phyloP scores from a whole-genome alignment of 148 eudicot species.

The Cornus controversa region DNA sequence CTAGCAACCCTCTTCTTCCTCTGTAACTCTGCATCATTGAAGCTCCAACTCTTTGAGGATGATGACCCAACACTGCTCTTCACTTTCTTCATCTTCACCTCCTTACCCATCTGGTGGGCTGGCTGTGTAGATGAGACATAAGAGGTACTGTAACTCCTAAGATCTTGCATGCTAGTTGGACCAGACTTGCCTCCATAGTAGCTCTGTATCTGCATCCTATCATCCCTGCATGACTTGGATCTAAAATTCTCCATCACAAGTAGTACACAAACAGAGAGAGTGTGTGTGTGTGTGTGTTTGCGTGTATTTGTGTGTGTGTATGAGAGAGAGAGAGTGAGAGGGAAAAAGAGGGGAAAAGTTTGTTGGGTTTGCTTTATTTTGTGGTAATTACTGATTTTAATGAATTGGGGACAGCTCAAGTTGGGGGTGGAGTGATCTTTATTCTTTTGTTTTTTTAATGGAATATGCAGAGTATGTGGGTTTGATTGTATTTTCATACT shows the following conservation, averaged over 20 bases:
- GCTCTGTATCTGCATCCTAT: conserved; percentile 33
- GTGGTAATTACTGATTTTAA: not conserved
- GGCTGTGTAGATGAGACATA: conserved; percentile 23
- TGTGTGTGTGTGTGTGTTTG: too few species aligned
- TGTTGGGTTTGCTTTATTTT: not conserved
- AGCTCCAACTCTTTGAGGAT: conserved; percentile 46
- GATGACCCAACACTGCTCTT: conserved; percentile 19
- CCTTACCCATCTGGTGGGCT: not conserved
- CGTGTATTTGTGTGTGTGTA: too few species aligned
- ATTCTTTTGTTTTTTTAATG: too few species aligned
- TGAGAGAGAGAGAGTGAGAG: not conserved
- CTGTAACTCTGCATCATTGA: conserved; percentile 77
- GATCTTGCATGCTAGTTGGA: conserved; percentile 70
- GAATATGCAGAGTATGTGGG: too few species aligned
- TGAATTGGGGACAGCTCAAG: not conserved
- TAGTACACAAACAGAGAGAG: too few species aligned
- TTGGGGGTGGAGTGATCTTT: not conserved
- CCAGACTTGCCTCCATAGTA: conserved; percentile 5
- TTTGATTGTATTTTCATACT: not conserved
- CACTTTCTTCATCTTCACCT: conserved; percentile 23
- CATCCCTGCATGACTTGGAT: conserved; percentile 79
- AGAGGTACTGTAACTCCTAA: conserved; percentile 74
- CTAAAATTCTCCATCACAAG: conserved; percentile 58
- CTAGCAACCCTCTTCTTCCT: conserved; percentile 85
- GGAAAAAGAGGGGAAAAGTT: not conserved